Base-by-base conservation (phyloP, 768 basidiomycete genomes). In the Suillus clintonianus region DNA sequence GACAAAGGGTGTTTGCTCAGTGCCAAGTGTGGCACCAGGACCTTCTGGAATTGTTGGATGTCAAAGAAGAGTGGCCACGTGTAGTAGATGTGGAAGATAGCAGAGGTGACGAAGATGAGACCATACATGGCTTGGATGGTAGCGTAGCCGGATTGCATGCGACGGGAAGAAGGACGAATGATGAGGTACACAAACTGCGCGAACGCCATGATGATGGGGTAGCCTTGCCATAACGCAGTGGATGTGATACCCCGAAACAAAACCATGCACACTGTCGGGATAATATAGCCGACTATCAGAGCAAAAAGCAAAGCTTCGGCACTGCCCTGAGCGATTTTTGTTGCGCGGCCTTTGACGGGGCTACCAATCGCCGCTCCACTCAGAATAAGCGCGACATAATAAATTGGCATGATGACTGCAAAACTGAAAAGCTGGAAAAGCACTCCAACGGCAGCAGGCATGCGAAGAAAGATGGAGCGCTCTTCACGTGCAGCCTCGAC, bases 211-310 rank as follows among this genome's bases (percentile, higher is more conserved):
- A 77, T 76, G n/a, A 82, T 37, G 10, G 86, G 86, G 64, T 82
- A 86, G 32, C 77, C 65, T 65, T 86, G 86, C 86, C 86, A 88
- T 37, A 82, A 72, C 11, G 82, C 82, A 15, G 84, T 86, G 50
- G 85, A 70, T 53, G 65, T 65, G 0, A 82, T 77, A 58, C 81
- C 81, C 30, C 74, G 68, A 32, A 84, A 62, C 51, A 76, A 36
- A 63, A 86, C 55, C 78, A 87, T 81, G 54, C 76, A 77, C 22
- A 77, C 61, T 8, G 83, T 80, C 10, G 85, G 85, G n/a, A 85
- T 78, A 24, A 76, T 67, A 14, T 74, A 80, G 10, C 85, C 85
- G 9, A 78, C 67, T 39, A 82, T 30, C 37, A 85, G 37, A 1
- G 80, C 82, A 67, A 86, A 86, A n/a, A 83, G 65, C 34, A 84